Conservation (phyloP, 2,329 filamentous ascomycete genomes). For the Pseudopithomyces maydicus region DNA sequence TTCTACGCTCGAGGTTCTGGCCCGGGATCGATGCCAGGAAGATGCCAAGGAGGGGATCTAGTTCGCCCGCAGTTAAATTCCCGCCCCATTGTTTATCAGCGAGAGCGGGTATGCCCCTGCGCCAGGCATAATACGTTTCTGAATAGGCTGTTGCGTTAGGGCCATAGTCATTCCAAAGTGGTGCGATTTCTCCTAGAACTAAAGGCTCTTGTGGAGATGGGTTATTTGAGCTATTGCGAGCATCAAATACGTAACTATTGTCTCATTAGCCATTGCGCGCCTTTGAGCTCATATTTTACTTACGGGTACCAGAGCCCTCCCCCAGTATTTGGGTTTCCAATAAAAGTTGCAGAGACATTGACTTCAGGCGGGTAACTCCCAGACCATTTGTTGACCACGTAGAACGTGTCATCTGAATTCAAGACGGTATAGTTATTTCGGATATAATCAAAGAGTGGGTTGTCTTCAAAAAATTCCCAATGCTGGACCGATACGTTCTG, state of each 20-base stretch:
- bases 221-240: conserved; percentile 41
- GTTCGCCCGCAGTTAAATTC: conserved; percentile 39
- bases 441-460: conserved; percentile 46
- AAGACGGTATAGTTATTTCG: conserved; percentile 41
- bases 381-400: conserved; percentile 54
- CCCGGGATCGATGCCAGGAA: conserved; percentile 49
- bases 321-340: conserved; percentile 46
- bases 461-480: conserved; percentile 51
- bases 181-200: conserved; percentile 40
- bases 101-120: conserved; percentile 46
- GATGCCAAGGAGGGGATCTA: conserved; percentile 43
- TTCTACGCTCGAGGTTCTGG: conserved; percentile 47
- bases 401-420: conserved; percentile 54
- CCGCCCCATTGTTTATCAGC: conserved; percentile 48
- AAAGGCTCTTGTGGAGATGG: conserved; percentile 20
- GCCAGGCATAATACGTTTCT: conserved; percentile 50
- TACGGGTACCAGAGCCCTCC: conserved; percentile 49
- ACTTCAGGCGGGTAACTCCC: conserved; percentile 49
- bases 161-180: conserved; percentile 53
- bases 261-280: not conserved
- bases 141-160: conserved; percentile 49
- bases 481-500: conserved; percentile 47
- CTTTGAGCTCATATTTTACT: not conserved
- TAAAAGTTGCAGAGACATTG: conserved; percentile 44
- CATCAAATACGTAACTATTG: conserved; percentile 39